These are phyloP conservation scores for Backusella psychrophila DNA, from an alignment of 192 early-diverging fungal species.

Conservation along the genomic window DNA sequence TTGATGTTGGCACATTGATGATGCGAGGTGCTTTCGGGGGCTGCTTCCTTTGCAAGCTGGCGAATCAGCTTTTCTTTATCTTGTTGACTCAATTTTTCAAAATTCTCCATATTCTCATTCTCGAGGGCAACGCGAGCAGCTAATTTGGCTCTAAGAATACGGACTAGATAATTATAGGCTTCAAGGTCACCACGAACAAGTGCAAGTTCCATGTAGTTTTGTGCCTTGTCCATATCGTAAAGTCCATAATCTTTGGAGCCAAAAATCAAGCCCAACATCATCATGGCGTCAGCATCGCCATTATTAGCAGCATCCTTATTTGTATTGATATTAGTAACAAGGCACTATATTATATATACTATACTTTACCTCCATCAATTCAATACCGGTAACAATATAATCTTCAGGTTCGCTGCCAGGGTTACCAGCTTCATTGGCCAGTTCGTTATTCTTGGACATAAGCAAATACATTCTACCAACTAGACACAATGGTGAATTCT, in stretches of 20 bases:
- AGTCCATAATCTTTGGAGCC: conserved; percentile 47
- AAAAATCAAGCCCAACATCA: conserved; percentile 51
- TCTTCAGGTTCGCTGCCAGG: conserved; percentile 36
- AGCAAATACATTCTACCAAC: conserved; percentile 36
- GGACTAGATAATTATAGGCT: conserved; percentile 43
- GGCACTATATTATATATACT: not conserved
- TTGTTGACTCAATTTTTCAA: conserved; percentile 30
- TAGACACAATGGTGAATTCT: conserved; percentile 1
- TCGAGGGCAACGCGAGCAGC: conserved; percentile 31
- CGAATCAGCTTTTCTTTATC: conserved; percentile 29
- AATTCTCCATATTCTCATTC: conserved; percentile 36
- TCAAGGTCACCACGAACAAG: conserved; percentile 47
- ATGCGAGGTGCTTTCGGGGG: conserved; percentile 25
- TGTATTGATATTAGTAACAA: not conserved
- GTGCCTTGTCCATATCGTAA: conserved; percentile 50
- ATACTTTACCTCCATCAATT: conserved; percentile 25
- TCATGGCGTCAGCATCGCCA: conserved; percentile 45
- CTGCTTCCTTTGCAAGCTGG: conserved; percentile 29
- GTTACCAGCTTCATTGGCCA: conserved; percentile 34
- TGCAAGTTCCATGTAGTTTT: conserved; percentile 49
- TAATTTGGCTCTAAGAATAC: conserved; percentile 44
- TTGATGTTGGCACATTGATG: conserved; percentile 33
- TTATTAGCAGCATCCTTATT: conserved; percentile 33
- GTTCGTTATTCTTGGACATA: conserved; percentile 29
- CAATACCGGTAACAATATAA: conserved; percentile 42